Evolutionary conservation across 352 stramenopile species (phyloP), one percentile per base, ranked within the genome.

Genomic region (Phytophthora ohioensis): DNA sequence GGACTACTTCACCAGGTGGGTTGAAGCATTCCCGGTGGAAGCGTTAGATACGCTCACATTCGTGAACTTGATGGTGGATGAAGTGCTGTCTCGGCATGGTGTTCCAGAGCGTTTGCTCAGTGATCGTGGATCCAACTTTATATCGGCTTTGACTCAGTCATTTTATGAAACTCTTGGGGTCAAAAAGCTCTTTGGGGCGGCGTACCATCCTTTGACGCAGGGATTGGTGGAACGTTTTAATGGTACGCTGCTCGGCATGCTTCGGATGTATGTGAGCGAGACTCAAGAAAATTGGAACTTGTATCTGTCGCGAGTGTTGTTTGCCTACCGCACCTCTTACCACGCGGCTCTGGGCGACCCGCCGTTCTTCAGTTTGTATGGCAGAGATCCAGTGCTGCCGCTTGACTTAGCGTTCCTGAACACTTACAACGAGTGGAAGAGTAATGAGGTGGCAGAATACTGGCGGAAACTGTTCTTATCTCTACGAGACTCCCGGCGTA

Each of bases 81-180:
- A 35, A 4, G 56, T 64, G 30, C 46, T 55, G 6, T 47, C 30
- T n/a, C 30, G 43, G 1, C 43, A 64, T 13, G 42, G 43, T 0
- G 43, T 55, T 5, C 56, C 56, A 4, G 56, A 64, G 3, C 7
- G n/a, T 12, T 17, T 64, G 8, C 10, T 64, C 2, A 64, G 56
- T 38, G 56, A 64, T 21, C 56, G 34, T 30, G 56, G 56, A 0
- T 36, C 42, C 0, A 64, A 64, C n/a, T 64, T 64, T 8, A 64
- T 43, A 3, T 64, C 43, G 2, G 31, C 54, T 11, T 38, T 64
- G 6, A 32, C 56, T 21, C 45, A 34, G 1, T 53, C 56, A 3
- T 46, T 64, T 10, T 64, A 64, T 10, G 42, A 64, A 8, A 54
- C 43, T 10, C 56, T 64, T n/a, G 56, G 42, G 5, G 55, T 64